Percentiles rank a stretch among this genome's conserved stretches.
These are phyloP conservation scores for Melaleuca quinquenervia DNA, from an alignment of 345 rosid genomes.

Conservation along the genomic window DNA sequence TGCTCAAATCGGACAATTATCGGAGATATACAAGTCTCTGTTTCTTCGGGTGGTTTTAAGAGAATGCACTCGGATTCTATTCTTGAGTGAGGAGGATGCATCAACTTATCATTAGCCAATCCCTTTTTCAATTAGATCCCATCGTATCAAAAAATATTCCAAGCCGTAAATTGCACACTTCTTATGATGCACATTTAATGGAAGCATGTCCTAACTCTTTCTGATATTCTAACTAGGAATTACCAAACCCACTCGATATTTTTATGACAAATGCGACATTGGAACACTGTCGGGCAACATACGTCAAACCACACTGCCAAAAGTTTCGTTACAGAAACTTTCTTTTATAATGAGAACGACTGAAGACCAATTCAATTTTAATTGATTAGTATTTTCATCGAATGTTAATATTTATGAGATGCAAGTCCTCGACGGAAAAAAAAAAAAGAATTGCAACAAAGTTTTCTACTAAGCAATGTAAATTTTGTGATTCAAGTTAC, in stretches of 20 bases:
- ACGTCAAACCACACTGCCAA: background rate
- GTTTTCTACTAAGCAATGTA: too few relatives aligned
- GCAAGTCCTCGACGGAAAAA: too few relatives aligned
- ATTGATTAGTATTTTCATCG: background rate
- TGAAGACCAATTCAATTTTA: background rate
- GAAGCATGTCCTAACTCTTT: background rate
- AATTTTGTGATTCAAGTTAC: too few relatives aligned
- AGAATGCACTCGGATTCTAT: background rate
- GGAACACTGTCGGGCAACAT: background rate
- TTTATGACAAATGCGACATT: background rate
- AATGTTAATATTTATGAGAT: background rate
- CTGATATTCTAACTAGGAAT: background rate
- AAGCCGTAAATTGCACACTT: background rate
- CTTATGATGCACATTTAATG: background rate
- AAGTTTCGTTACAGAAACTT: background rate
- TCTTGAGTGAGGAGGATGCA: background rate
- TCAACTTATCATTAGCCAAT: background rate
- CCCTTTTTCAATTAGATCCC: background rate
- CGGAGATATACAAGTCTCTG: rapidly evolving
- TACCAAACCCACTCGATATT: background rate
- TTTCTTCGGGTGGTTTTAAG: background rate
- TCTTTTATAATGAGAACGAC: background rate
- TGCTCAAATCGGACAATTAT: background rate
- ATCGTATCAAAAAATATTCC: background rate
- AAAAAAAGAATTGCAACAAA: too few relatives aligned